Conservation (phyloP, 257 asterid genomes). For the Eucommia ulmoides region DNA sequence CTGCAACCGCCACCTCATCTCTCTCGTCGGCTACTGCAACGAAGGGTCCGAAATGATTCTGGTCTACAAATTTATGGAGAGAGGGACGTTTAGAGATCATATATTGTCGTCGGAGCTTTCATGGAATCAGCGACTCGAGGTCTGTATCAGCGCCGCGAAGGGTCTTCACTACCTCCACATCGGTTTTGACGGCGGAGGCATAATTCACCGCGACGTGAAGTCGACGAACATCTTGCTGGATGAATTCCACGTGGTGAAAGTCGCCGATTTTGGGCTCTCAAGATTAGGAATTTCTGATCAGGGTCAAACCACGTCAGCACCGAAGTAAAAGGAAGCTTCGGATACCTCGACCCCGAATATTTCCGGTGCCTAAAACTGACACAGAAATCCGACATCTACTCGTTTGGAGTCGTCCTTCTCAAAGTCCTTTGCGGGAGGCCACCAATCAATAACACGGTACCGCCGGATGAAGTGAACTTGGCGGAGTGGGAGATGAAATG, state of each 20-base stretch:
- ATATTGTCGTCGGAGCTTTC: constrained; percentile 10
- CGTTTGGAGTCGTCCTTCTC: no score
- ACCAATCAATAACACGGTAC: constrained; percentile 14
- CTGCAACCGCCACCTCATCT: no score
- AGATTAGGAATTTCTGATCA: constrained; percentile 23
- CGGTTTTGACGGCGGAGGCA: constrained; percentile 20
- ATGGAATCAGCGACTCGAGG: no score
- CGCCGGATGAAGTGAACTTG: constrained; percentile 33
- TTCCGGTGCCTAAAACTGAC: no score
- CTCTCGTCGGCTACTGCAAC: no score
- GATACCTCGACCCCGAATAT: no score
- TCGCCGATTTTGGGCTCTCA: constrained; percentile 57
- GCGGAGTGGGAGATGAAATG: constrained; percentile 52
- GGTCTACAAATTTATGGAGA: constrained; percentile 63
- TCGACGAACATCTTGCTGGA: constrained; percentile 23
- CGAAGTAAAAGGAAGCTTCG: no score
- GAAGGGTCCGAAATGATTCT: no score
- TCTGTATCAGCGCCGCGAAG: constrained; percentile 42
- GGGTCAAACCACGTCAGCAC: no score
- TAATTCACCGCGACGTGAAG: constrained; percentile 56
- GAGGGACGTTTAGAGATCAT: constrained; percentile 50
- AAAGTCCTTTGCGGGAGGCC: no score
- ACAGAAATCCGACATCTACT: no score
- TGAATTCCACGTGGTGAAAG: constrained; percentile 46
- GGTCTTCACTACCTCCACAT: constrained; percentile 51